Evolutionary conservation across 192 early-diverging fungal species (phyloP).

Genomic region (Phycomyces blakesleeanus): DNA sequence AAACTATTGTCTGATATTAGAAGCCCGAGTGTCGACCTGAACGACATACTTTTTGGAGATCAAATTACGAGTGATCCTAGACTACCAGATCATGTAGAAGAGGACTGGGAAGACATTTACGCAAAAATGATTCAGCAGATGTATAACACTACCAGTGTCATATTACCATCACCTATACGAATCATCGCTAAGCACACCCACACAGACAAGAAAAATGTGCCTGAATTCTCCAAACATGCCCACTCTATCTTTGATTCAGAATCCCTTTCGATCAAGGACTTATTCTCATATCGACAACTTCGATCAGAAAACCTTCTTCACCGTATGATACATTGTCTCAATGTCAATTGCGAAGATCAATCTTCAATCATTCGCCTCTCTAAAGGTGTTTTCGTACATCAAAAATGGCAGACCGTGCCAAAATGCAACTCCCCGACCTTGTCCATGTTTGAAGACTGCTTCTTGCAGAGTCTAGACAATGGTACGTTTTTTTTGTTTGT

Average conservation of each 20-base stretch:
- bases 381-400: slow-evolving; percentile 27
- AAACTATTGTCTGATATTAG: background rate
- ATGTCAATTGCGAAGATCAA: slow-evolving; percentile 2
- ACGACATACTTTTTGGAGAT: background rate
- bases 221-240: background rate
- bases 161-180: slow-evolving; percentile 11
- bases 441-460: slow-evolving; percentile 8
- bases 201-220: no score
- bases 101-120: slow-evolving; percentile 8
- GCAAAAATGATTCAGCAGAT: slow-evolving; percentile 11
- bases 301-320: slow-evolving; percentile 21
- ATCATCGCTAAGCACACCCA: background rate
- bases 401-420: slow-evolving; percentile 14
- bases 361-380: slow-evolving; percentile 14
- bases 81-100: background rate
- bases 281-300: slow-evolving; percentile 10
- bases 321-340: slow-evolving; percentile 14
- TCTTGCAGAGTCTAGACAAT: background rate
- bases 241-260: slow-evolving; percentile 2
- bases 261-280: slow-evolving; percentile 1
- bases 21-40: background rate
- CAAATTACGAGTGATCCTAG: background rate
- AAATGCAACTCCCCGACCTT: slow-evolving; percentile 11
- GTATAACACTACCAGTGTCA: slow-evolving; percentile 16
- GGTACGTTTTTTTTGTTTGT: background rate